phyloP scores from a whole-genome alignment of 73 alveolate genomes.

The Paraurostyla sp. region DNA sequence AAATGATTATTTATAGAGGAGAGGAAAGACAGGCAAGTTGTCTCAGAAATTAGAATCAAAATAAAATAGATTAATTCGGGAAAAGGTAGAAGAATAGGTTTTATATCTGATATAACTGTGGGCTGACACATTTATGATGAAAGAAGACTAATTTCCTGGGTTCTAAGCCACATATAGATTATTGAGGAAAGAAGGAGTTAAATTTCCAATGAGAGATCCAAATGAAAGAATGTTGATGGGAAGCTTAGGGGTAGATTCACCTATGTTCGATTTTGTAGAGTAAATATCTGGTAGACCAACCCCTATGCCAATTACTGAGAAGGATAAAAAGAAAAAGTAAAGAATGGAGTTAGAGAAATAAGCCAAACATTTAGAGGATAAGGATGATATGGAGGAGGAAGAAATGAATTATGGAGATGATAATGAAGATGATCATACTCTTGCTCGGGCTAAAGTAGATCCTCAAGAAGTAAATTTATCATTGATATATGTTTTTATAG shows the following conservation, averaged over 20 bases:
- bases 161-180: conserved; percentile 69
- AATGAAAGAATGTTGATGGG: conserved; percentile 78
- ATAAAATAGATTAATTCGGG: conserved; percentile 37
- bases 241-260: conserved; percentile 80
- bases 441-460: conserved; percentile 47
- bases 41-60: conserved; percentile 62
- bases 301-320: conserved; percentile 7
- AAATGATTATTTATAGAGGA: neutral
- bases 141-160: conserved; percentile 82
- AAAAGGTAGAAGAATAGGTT: conserved; percentile 75
- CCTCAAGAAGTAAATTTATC: conserved; percentile 47
- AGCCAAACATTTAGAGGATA: neutral
- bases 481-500: neutral
- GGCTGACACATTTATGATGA: conserved; percentile 92
- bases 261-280: conserved; percentile 81
- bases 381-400: conserved; percentile 1
- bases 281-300: conserved; percentile 32
- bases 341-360: conserved; percentile 21
- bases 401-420: conserved; percentile 3
- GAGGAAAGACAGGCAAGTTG: conserved; percentile 69
- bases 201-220: conserved; percentile 82
- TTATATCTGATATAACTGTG: conserved; percentile 80
- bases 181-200: conserved; percentile 77
- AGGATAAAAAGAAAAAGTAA: conserved; percentile 1
- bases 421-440: conserved; percentile 32